Percentiles rank a stretch among this genome's conserved stretches.
These are phyloP conservation scores for Cynara cardunculus DNA, from an alignment of 129 eudicot genomes.

Conservation along the genomic window DNA sequence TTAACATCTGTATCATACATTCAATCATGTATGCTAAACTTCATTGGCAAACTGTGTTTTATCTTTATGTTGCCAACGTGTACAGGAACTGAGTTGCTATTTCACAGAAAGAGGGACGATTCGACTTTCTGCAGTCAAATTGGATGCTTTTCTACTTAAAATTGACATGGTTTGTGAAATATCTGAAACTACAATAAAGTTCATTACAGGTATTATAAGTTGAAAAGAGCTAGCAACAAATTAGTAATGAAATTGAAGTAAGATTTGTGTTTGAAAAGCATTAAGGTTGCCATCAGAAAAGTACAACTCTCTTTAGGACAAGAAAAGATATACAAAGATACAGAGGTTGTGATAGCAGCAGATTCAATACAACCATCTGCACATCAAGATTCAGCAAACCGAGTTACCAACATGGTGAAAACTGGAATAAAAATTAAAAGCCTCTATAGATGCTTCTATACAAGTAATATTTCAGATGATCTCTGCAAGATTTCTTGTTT, in stretches of 20 bases:
- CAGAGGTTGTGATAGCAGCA: background rate
- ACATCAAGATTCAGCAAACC: background rate
- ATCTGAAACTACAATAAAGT: background rate
- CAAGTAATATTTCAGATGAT: conserved; percentile 1
- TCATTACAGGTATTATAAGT: background rate
- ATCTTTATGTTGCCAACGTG: background rate
- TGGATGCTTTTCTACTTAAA: background rate
- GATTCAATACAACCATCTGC: background rate
- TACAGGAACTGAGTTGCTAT: background rate
- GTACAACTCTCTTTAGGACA: background rate
- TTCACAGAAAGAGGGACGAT: background rate
- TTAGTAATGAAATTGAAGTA: background rate
- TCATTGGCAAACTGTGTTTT: background rate
- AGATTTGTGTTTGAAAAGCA: background rate
- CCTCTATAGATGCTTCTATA: background rate
- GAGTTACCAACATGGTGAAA: conserved; percentile 12
- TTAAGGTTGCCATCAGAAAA: background rate
- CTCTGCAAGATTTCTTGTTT: background rate
- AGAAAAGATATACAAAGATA: background rate
- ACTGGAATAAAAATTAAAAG: conserved; percentile 3
- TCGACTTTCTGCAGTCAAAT: background rate
- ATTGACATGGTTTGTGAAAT: background rate
- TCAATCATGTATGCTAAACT: background rate
- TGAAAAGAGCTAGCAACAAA: background rate
- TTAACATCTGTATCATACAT: conserved; percentile 11